Evolutionary conservation across 352 stramenopile species (phyloP).

Genomic region (Pythium utonaiense): DNA sequence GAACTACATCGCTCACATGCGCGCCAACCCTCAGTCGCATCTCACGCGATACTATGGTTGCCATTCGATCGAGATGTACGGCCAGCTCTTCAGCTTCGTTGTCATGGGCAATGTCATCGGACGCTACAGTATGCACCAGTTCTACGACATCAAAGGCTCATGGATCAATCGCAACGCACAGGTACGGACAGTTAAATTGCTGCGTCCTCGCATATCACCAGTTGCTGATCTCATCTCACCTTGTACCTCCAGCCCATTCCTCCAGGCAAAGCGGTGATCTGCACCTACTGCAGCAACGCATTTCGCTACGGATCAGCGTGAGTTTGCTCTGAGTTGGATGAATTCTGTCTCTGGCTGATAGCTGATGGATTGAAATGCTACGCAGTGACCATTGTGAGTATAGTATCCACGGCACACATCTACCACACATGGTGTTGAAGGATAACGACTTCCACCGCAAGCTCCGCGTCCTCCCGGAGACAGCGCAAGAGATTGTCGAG

Average conservation of each 20-base stretch:
- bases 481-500: slow-evolving; percentile 50
- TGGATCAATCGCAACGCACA: slow-evolving; percentile 85
- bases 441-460: slow-evolving; percentile 88
- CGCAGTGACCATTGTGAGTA: slow-evolving; percentile 63
- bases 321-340: no score
- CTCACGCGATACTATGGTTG: slow-evolving; percentile 90
- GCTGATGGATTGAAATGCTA: slow-evolving; percentile 3
- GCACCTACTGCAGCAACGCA: slow-evolving; percentile 79
- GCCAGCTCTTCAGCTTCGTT: slow-evolving; percentile 90
- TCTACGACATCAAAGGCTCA: slow-evolving; percentile 90
- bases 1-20: slow-evolving; percentile 86
- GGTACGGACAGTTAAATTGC: no score
- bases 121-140: slow-evolving; percentile 80
- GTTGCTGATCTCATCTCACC: no score
- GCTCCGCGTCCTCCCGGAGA: slow-evolving; percentile 60
- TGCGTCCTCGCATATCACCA: no score
- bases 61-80: slow-evolving; percentile 88
- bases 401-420: slow-evolving; percentile 73
- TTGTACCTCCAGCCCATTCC: slow-evolving; percentile 75
- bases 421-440: slow-evolving; percentile 77
- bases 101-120: slow-evolving; percentile 91
- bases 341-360: no score
- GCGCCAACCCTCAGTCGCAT: slow-evolving; percentile 77
- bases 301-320: slow-evolving; percentile 71
- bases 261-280: slow-evolving; percentile 79